phyloP scores from a whole-genome alignment of 352 stramenopile genomes.

The Thraustotheca clavata region DNA sequence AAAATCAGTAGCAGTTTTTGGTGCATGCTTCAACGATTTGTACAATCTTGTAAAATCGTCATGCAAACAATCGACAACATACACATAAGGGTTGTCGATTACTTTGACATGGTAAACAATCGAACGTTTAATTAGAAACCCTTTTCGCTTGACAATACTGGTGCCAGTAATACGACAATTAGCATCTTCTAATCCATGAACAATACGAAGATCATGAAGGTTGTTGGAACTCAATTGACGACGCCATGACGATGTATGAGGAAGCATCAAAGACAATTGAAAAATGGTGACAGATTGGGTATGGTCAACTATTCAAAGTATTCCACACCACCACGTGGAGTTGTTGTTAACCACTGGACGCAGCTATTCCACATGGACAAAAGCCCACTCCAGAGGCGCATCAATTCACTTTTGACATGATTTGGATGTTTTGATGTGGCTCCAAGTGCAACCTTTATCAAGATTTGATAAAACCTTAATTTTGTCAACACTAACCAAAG shows the following conservation, averaged over 20 bases:
- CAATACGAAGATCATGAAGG: neutral
- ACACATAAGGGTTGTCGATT: neutral
- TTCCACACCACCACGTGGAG: too few relatives aligned
- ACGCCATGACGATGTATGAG: neutral
- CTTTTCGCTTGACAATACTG: neutral
- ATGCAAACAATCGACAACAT: neutral
- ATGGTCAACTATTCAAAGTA: too few relatives aligned
- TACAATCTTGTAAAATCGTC: neutral
- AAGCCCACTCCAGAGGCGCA: too few relatives aligned
- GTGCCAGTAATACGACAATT: slow-evolving; percentile 3
- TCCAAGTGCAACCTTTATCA: too few relatives aligned
- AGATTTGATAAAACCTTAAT: too few relatives aligned
- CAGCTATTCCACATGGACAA: too few relatives aligned
- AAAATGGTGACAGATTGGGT: too few relatives aligned
- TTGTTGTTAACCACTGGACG: too few relatives aligned
- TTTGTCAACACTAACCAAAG: too few relatives aligned
- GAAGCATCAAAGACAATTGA: too few relatives aligned
- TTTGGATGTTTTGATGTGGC: too few relatives aligned
- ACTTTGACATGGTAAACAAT: slow-evolving; percentile 6
- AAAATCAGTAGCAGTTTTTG: neutral
- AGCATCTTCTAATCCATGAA: neutral
- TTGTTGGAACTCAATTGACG: neutral
- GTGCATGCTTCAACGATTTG: neutral
- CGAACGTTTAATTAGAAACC: neutral
- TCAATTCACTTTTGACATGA: too few relatives aligned